Base-by-base conservation (phyloP, 192 early-diverging fungal species). In the Gryganskiella cystojenkinii region DNA sequence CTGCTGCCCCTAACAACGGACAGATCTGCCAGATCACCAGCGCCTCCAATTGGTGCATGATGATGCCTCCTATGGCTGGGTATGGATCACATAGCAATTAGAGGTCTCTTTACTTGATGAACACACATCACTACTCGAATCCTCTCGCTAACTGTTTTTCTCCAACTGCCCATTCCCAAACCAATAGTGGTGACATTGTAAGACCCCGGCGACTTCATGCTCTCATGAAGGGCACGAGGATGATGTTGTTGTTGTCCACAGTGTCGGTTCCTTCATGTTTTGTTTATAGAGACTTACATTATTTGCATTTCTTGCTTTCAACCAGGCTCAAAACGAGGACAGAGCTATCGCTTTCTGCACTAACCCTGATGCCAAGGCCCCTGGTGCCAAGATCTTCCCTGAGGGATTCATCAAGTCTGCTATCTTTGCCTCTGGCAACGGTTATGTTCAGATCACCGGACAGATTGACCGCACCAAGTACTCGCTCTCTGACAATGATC, bases 391-490 rank as follows among this genome's bases (percentile, higher is more conserved):
- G 17, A 65, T 61, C n/a, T 79, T 88, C 33, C 73, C 81, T 11
- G n/a, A 24, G 1, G 85, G 83, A 4, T 83, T 88, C 40, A 84
- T 88, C 52, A 61, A 79, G 43, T 82, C 83, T 0, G 82, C 80
- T 31, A 71, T 84, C 51, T 86, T 80, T 61, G 73, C 65, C 19
- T 30, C 64, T 20, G 81, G 79, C 1, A 58, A 72, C 35, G 78
- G 61, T 1, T 88, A 83, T 31, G 83, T 88, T 46, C 86, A 88
- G 59, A 67, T 88, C 22, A 88, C 86, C 52, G 86, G 86, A 49
- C 61, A 66, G 47, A 86, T 88, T 27, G 57, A 84, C 40, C 68
- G 71, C 15, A 47, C 56, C 13, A 70, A 70, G 43, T 84, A 76
- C 25, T 55, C 55, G 1, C 40, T 86, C 10, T 17, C 56, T 22